Evolutionary conservation across 306 rosid genomes (phyloP).

Genomic region (Urtica urens): DNA sequence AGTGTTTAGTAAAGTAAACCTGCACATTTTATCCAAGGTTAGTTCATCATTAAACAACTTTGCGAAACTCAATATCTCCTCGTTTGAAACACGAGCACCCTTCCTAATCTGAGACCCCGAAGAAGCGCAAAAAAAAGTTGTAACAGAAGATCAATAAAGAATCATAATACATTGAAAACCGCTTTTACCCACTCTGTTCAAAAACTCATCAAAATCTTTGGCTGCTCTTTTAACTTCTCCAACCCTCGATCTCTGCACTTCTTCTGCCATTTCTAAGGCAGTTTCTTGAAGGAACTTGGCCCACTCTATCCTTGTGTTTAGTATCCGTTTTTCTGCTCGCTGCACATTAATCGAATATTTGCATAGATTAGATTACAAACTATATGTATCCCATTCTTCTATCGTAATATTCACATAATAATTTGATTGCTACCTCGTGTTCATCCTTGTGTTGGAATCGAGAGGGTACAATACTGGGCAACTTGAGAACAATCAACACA

Average conservation of each 20-base stretch:
- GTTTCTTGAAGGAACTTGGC: constrained; percentile 97
- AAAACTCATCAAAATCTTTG: constrained; percentile 81
- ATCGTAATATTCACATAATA: no score
- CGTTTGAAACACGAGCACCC: constrained; percentile 68
- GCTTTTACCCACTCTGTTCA: constrained; percentile 40
- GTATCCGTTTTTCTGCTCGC: constrained; percentile 87
- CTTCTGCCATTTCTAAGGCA: constrained; percentile 97
- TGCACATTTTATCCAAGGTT: constrained; percentile 90
- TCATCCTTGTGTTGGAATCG: constrained; percentile 93
- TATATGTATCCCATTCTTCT: no score
- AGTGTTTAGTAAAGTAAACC: constrained; percentile 25
- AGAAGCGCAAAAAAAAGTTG: constrained; percentile 8
- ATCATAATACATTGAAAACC: background rate
- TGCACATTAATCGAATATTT: constrained; percentile 31
- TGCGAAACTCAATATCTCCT: constrained; percentile 91
- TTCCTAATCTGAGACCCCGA: constrained; percentile 75
- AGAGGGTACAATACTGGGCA: constrained; percentile 96
- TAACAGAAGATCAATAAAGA: constrained; percentile 6
- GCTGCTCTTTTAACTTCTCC: constrained; percentile 92
- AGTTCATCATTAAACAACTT: constrained; percentile 95
- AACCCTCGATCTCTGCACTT: constrained; percentile 75
- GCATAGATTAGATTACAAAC: no score
- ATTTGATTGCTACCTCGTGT: constrained; percentile 63
- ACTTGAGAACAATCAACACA: constrained; percentile 73
- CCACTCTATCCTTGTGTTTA: constrained; percentile 88